Evolutionary conservation across 2,329 filamentous ascomycete genomes (phyloP).

Genomic region (Alternaria hordeiaustralica): DNA sequence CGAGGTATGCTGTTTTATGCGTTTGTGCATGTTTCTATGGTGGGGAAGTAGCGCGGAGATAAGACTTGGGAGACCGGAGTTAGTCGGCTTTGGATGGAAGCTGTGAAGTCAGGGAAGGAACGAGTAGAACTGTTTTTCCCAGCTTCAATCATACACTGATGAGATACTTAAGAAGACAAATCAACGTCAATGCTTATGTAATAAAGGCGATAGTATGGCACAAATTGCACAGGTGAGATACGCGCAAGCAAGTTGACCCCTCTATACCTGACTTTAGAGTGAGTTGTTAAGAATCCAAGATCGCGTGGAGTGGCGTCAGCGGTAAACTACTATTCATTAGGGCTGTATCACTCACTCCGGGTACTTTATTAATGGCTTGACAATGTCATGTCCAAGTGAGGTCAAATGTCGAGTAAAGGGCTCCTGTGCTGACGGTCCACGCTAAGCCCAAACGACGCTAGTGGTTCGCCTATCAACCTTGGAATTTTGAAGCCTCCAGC

Average conservation of each 20-base stretch:
- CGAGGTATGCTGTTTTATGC: not conserved
- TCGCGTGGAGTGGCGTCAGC: not conserved
- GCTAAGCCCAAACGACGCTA: slow-evolving; percentile 3
- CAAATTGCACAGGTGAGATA: not conserved
- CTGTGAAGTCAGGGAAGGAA: not conserved
- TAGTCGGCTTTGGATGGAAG: not conserved
- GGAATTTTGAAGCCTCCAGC: slow-evolving; percentile 13
- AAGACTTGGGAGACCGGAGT: slow-evolving; percentile 2
- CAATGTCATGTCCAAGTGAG: not conserved
- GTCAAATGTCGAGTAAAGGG: not conserved
- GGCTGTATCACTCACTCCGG: not conserved
- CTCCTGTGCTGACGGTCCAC: not conserved
- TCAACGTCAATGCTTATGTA: fast-evolving
- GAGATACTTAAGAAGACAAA: fast-evolving
- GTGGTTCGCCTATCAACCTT: slow-evolving; percentile 8
- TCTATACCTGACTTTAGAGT: not conserved
- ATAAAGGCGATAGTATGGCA: not conserved
- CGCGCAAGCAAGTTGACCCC: not conserved
- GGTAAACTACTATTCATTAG: fast-evolving
- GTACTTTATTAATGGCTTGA: not conserved
- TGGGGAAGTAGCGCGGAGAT: slow-evolving; percentile 1
- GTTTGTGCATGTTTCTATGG: not conserved
- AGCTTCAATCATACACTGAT: fast-evolving
- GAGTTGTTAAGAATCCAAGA: not conserved
- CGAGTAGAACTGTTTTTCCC: too few species aligned